A percentile compares a stretch with the other conserved stretches of the same genome.
phyloP scores from a whole-genome alignment of 2,329 filamentous ascomycete genomes.

The Pestalotiopsis sp. region DNA sequence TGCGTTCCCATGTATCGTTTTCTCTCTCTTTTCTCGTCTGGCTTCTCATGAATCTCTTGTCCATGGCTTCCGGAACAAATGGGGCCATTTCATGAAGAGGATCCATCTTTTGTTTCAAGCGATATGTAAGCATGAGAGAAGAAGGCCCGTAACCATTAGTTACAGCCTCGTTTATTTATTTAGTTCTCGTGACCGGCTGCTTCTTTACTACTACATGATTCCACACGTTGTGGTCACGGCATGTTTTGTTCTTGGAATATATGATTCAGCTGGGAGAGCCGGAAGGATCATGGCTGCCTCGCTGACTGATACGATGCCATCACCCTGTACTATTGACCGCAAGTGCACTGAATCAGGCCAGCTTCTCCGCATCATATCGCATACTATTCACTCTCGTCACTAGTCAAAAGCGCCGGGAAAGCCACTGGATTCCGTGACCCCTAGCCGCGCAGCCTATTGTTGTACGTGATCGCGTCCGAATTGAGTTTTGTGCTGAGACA shows the following conservation, averaged over 20 bases:
- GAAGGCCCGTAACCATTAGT: not conserved
- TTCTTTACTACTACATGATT: not conserved
- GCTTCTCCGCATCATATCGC: not conserved
- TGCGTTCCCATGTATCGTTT: not conserved
- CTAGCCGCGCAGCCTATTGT: not conserved
- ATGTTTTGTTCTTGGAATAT: not conserved
- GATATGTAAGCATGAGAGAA: conserved; percentile 8
- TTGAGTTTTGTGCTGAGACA: not conserved
- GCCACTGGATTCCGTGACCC: not conserved
- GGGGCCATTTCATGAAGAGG: not conserved
- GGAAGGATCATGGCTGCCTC: not conserved
- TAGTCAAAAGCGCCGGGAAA: not conserved
- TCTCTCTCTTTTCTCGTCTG: not conserved
- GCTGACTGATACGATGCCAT: not conserved
- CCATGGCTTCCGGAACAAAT: not conserved
- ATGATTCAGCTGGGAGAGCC: not conserved
- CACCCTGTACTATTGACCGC: not conserved
- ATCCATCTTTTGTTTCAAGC: conserved; percentile 8
- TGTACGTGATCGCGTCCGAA: not conserved
- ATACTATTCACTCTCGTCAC: not conserved
- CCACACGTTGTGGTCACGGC: not conserved
- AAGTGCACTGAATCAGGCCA: not conserved
- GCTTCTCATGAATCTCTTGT: not conserved
- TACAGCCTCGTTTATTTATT: conserved; percentile 4
- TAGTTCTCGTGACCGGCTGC: not conserved